These are phyloP conservation scores for Rhodotorula sp. DNA, from an alignment of 1,284 basidiomycete genomes.

Conservation along the genomic window DNA sequence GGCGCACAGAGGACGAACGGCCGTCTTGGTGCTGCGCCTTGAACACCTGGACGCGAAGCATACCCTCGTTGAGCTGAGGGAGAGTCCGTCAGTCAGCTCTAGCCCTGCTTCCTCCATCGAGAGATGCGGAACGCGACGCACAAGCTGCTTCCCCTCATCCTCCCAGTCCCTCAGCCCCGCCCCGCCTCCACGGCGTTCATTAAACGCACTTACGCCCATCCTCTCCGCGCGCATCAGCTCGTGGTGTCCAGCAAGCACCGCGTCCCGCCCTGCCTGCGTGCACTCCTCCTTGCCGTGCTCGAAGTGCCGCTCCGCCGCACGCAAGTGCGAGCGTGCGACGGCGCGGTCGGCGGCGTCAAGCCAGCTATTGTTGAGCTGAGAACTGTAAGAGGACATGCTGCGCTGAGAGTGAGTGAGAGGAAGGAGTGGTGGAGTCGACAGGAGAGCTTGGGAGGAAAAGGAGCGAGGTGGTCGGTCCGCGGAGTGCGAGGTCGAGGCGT, in stretches of 20 bases:
- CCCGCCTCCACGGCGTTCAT: not conserved
- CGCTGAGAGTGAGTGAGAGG: too few species aligned
- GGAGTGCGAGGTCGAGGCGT: too few species aligned
- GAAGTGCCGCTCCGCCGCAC: not conserved
- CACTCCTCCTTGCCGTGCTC: not conserved
- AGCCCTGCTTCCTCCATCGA: not conserved
- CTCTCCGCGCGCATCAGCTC: not conserved
- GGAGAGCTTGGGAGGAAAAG: too few species aligned
- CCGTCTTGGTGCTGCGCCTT: not conserved
- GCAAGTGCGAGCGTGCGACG: not conserved
- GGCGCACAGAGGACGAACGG: not conserved
- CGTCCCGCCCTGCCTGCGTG: not conserved
- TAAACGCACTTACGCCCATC: not conserved
- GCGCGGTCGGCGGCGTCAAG: conserved; percentile 1
- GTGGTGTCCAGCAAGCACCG: not conserved
- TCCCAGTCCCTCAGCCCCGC: not conserved
- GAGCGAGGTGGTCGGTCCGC: too few species aligned
- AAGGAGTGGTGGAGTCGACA: too few species aligned
- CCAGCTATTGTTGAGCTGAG: not conserved
- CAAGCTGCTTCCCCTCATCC: not conserved
- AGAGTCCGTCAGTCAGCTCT: not conserved
- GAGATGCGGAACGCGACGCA: not conserved
- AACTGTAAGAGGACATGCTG: not conserved
- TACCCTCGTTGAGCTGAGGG: not conserved
- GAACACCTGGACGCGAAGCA: not conserved